Evolutionary conservation across 202 grass and related monocot genomes (phyloP), one percentile per base, ranked within the genome.

Genomic region (Zizania palustris): DNA sequence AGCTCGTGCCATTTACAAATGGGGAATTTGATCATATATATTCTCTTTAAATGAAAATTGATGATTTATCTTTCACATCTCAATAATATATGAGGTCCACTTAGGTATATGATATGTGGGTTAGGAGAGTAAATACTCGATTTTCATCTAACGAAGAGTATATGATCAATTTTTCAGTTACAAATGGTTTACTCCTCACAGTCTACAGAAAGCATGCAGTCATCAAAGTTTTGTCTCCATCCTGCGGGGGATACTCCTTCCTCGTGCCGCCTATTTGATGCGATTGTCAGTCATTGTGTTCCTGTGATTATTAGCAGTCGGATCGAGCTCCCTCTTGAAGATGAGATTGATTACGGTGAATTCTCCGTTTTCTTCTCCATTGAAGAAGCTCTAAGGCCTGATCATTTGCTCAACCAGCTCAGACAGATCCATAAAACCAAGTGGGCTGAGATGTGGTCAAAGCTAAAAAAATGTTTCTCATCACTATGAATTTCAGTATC

Each of bases 311-410:
- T 98, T 15, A 98, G 95, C 38, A 93, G 87, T 59, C 69, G 66
- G 16, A 95, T 98, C 45, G 95, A 98, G 91, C 95, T 98, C 64
- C 95, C 95, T 59, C 95, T 98, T 49, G 91, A 98, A 79, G 89
- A 94, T 75, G 87, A 94, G 77, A 90, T 95, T 18, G 91, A 98
- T 83, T 98, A 94, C 72, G 81, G 76, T 6, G 80, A 92, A 75
- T 92, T 95, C 83, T 90, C 91, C 35, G 76, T 90, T 57, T 98
- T 98, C 88, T 95, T 90, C 85, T 95, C 95, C 5, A 89, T 92
- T 12, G 75, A 98, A 75, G 91, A 94, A 54, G 89, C 89, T 80
- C 74, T 95, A 15, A 85, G 22, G 40, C 89, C 91, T 57, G 78
- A 86, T 87, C 78, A 92, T 78, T 71, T 95, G 75, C 62, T 98